Evolutionary conservation across 2,329 filamentous ascomycete species (phyloP), one percentile per base, ranked within the genome.

Genomic region (Arthrobotrys entomopaga): DNA sequence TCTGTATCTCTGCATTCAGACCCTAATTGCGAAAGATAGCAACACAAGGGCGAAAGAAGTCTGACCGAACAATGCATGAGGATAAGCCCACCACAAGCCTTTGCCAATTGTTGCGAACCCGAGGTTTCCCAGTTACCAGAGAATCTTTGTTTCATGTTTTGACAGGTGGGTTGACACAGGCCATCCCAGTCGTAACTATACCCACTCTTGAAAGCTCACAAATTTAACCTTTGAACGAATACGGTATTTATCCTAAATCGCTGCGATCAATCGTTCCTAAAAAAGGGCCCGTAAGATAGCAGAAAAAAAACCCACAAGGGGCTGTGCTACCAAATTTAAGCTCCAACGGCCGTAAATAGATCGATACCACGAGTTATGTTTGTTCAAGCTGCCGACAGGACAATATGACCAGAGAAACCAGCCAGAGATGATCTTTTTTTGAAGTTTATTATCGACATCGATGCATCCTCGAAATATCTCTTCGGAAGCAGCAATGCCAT

Each of bases 311-410:
- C 48, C 24, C 43, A 57, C 53, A 66, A 65, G 26, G 13, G 69
- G 69, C 69, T 73, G 69, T 73, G 69, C 49, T 65, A 16, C 56
- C 61, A 40, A 40, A 56, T 61, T 63, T 59, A 71, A 59, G 48
- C 16, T 57, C 65, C 57, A 56, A 16, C 29, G 22, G 10, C 61
- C 43, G 61, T 60, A 72, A 72, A 72, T 72, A 72, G 67, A 72
- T 72, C 64, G 66, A 66, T 49, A 65, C 48, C 48, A 38, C 16
- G 11, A 29, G n/a, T 4, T 59, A 59, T 56, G 22, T 50, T 52
- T 54, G 13, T 24, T 34, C 10, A 19, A 66, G 57, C 48, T 61
- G 57, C 65, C 65, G 65, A 52, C 15, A 22, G 13, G 26, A 54
- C 15, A 16, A n/a, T 29, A 15, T 13, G 10, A 19, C 7, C 26